Evolutionary conservation across 345 rosid genomes (phyloP).

Genomic region (Cardamine occulta): DNA sequence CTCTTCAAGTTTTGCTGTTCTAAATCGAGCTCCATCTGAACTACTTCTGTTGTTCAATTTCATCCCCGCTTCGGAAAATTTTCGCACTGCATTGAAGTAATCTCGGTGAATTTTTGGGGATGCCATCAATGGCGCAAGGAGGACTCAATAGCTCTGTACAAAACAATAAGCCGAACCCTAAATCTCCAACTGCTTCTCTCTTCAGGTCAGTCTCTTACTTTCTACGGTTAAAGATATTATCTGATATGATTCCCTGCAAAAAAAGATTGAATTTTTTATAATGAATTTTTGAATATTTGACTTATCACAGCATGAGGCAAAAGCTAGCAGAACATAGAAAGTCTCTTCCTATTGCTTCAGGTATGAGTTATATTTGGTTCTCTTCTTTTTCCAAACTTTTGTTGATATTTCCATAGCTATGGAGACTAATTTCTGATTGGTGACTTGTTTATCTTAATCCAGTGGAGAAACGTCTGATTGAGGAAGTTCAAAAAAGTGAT

Average conservation of each 20-base stretch:
- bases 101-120: conserved; percentile 21
- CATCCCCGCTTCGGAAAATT: not conserved
- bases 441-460: not conserved
- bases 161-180: conserved; percentile 39
- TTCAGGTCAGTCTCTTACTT: conserved; percentile 43
- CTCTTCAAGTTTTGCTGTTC: conserved; percentile 2
- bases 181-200: conserved; percentile 39
- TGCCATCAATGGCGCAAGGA: conserved; percentile 65
- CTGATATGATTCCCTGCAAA: not conserved
- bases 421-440: conserved; percentile 31
- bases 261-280: not conserved
- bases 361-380: conserved; percentile 36
- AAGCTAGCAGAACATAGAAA: conserved; percentile 63
- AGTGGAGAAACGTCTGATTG: conserved; percentile 77
- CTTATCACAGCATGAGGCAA: conserved; percentile 49
- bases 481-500: conserved; percentile 69
- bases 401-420: not conserved
- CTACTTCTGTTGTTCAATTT: not conserved
- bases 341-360: conserved; percentile 89
- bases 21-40: conserved; percentile 8
- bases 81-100: not conserved
- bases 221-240: not conserved
- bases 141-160: conserved; percentile 29
- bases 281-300: conserved; percentile 13
- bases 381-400: not conserved